These are phyloP conservation scores for Didymella glomerata DNA, from an alignment of 2,329 filamentous ascomycete species.

Conservation along the genomic window DNA sequence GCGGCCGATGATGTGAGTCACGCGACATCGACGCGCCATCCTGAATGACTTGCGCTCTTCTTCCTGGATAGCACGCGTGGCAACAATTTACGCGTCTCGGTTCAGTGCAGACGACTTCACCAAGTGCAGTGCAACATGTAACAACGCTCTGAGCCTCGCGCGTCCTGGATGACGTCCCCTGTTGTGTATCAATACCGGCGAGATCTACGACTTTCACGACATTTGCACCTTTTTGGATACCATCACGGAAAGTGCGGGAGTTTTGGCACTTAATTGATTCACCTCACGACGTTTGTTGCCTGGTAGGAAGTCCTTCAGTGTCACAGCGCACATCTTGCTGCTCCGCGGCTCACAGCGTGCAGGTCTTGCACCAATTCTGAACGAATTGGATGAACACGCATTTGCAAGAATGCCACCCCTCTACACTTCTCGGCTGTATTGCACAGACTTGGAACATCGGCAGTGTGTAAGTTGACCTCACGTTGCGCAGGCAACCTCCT, in stretches of 20 bases:
- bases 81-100: not conserved
- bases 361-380: slow-evolving; percentile 3
- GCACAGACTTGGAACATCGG: slow-evolving; percentile 1
- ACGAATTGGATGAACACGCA: slow-evolving; percentile 10
- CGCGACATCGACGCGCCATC: not conserved
- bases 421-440: slow-evolving; percentile 4
- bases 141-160: not conserved
- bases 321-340: slow-evolving; percentile 15
- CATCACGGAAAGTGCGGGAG: not conserved
- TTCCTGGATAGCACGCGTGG: not conserved
- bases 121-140: not conserved
- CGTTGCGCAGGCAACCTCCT: slow-evolving; percentile 11
- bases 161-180: not conserved
- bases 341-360: slow-evolving; percentile 14
- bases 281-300: slow-evolving; percentile 6
- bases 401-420: slow-evolving; percentile 18
- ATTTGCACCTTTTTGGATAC: slow-evolving; percentile 1
- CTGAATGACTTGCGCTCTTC: not conserved
- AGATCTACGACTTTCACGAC: not conserved
- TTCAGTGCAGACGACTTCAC: not conserved
- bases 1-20: slow-evolving; percentile 16
- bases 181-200: slow-evolving; percentile 10
- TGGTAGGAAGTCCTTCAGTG: slow-evolving; percentile 7
- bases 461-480: slow-evolving; percentile 12
- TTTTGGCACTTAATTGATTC: not conserved